A percentile compares a stretch with the other conserved stretches of the same genome.
Conservation (phyloP, 495 filamentous ascomycete species). For the Penicillium paradoxum region DNA sequence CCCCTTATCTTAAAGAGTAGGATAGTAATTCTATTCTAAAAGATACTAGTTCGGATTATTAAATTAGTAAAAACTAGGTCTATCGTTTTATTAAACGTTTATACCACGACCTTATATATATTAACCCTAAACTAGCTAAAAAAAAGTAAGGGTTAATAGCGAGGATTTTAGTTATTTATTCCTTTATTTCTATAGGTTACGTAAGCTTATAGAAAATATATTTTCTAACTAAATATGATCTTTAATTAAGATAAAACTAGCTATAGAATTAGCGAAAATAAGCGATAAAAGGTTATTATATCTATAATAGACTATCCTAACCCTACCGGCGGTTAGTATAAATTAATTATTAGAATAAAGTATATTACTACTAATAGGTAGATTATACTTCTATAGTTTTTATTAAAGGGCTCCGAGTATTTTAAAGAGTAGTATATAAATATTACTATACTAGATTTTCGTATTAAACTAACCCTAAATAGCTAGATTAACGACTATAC, state of each 20-base stretch:
- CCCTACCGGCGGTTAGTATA: background rate
- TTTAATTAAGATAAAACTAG: background rate
- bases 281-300: background rate
- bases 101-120: background rate
- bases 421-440: background rate
- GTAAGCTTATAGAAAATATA: background rate
- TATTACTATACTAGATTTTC: background rate
- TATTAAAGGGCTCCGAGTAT: background rate
- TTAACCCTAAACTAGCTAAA: background rate
- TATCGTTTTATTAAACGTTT: background rate
- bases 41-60: too few relatives aligned
- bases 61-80: background rate
- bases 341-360: background rate
- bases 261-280: background rate
- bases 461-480: background rate
- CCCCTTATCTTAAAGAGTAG: too few relatives aligned
- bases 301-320: background rate
- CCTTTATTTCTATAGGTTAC: background rate
- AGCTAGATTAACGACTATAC: background rate
- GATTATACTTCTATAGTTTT: background rate
- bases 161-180: background rate
- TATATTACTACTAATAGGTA: background rate
- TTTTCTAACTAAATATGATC: background rate
- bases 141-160: too few relatives aligned
- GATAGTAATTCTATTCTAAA: too few relatives aligned